Percentiles rank a stretch among this genome's conserved stretches.
These are phyloP conservation scores for Rhodosporidiobolus sp. DNA, from an alignment of 768 basidiomycete genomes.

Conservation along the genomic window DNA sequence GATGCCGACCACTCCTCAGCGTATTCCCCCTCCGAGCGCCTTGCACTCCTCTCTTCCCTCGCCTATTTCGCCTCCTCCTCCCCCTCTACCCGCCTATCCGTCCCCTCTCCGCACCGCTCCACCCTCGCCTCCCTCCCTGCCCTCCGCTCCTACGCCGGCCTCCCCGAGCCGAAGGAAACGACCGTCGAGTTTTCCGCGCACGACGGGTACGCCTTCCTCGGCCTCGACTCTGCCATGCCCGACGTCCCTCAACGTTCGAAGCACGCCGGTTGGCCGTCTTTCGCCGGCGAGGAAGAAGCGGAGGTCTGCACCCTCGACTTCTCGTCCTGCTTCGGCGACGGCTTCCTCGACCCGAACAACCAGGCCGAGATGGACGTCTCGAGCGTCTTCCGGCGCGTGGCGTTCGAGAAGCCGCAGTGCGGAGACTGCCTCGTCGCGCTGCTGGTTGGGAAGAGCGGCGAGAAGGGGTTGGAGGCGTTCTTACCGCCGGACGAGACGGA, in stretches of 20 bases:
- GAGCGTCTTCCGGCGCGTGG: slow-evolving; percentile 48
- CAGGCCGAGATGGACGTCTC: slow-evolving; percentile 34
- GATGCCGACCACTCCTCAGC: slow-evolving; percentile 9
- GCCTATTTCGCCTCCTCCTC: not conserved
- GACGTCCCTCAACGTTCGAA: not conserved
- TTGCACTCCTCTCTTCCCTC: slow-evolving; percentile 15
- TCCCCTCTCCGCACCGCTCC: not conserved
- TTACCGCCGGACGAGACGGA: slow-evolving; percentile 42
- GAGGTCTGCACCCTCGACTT: slow-evolving; percentile 42
- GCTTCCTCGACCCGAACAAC: slow-evolving; percentile 25
- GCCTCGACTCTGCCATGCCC: slow-evolving; percentile 1
- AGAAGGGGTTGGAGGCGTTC: slow-evolving; percentile 49
- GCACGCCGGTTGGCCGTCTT: slow-evolving; percentile 12
- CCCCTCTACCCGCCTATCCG: not conserved
- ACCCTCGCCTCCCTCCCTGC: not conserved
- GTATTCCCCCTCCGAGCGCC: slow-evolving; percentile 33
- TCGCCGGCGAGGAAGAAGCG: not conserved
- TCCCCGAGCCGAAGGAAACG: slow-evolving; percentile 19
- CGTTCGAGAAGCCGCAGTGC: slow-evolving; percentile 47
- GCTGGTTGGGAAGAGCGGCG: slow-evolving; percentile 47
- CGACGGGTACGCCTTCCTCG: slow-evolving; percentile 50
- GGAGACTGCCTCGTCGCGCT: slow-evolving; percentile 51
- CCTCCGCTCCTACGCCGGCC: slow-evolving; percentile 8
- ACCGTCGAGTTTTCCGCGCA: slow-evolving; percentile 36
- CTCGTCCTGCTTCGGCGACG: slow-evolving; percentile 41